Base-by-base conservation (phyloP, 2,329 filamentous ascomycete species). In the Botryosphaeria dothidea region DNA sequence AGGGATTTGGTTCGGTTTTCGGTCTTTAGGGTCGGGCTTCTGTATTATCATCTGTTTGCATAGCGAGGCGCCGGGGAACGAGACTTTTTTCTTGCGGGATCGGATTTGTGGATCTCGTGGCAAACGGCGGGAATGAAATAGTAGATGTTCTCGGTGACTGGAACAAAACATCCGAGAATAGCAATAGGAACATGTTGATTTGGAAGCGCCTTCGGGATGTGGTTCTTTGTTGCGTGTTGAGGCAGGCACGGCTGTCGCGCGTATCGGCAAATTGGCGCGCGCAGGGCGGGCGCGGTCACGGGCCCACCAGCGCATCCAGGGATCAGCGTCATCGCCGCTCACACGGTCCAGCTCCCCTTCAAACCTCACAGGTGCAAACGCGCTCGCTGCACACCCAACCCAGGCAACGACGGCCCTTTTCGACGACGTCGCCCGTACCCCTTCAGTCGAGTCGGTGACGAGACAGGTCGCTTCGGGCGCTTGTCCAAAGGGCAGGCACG, bases 1-100 rank as follows among this genome's bases (percentile, higher is more conserved):
- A 13, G 38, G 36, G 23, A 11, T 46, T 46, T 41, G 25, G 38
- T 41, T 19, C 19, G 15, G 17, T 9, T n/a, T 27, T 29, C 31
- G 46, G 25, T 21, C 27, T 31, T 52, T 43, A 15, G 11, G 27
- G 52, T 15, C 34, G 51, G 51, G 3, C 11, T 38, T 29, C 15
- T 57, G 54, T 43, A 58, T 36, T 43, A 41, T 43, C 31, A 34
- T 21, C 4, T 45, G 38, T 58, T 62, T 52, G 49, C 61, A 56
- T 48, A 62, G 60, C 60, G 60, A 43, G 61, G 61, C 61, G 61
- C 49, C 36, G 38, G 61, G 60, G 25, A 62, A 52, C 31, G 25
- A 17, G 19, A 5, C 3, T 46, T 56, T 19, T 45, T 31, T 27
- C 27, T 21, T 3, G 25, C 15, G 19, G 19, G 27, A n/a, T 25